Base-by-base conservation (phyloP, 257 asterid species). In the Forsythia suspensa region DNA sequence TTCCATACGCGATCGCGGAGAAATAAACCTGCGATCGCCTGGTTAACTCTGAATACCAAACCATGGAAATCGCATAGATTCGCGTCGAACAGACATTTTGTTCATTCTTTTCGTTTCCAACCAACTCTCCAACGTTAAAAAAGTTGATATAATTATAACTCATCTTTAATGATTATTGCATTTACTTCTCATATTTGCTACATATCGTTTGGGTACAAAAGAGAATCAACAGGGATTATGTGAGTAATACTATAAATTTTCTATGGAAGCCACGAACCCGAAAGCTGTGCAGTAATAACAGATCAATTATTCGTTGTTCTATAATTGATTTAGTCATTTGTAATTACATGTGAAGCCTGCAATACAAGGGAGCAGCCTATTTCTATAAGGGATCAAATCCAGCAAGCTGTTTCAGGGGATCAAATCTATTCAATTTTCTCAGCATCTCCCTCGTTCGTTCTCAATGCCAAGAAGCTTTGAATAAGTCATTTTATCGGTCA, bases 381-480 rank as follows among this genome's bases (percentile, higher is more conserved):
- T 3, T 18, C 15, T n/a, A n/a, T n/a, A n/a, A n/a, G 0, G 72
- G 80, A 79, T 87, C 81, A 42, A 83, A 87, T 5, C 81, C 76
- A 20, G 63, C 9, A 1, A 87, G 79, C 89, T 85, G 89, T 55
- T 81, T 80, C 8, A 77, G 79, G 37, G 89, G 89, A 36, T 87
- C 91, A n/a, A n/a, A n/a, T 66, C 75, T 20, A 0, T 83, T 85
- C 86, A 85, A 51, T n/a, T 24, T 73, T 40, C 51, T 66, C 85
- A 0, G 89, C 89, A 87, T 76, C 46, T 85, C 86, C n/a, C 83
- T 77, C 1, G 91, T 85, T 70, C n/a, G n/a, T 85, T 81, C 29
- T 82, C 85, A 2, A 87, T 55, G 0, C 91, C 91, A 13, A 87
- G 16, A 0, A 85, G 84, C 85, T 87, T 87, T 3, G 91, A 89